Percentiles rank a stretch among this genome's conserved stretches.
phyloP scores from a whole-genome alignment of 345 rosid species.

The Bruguiera parviflora region DNA sequence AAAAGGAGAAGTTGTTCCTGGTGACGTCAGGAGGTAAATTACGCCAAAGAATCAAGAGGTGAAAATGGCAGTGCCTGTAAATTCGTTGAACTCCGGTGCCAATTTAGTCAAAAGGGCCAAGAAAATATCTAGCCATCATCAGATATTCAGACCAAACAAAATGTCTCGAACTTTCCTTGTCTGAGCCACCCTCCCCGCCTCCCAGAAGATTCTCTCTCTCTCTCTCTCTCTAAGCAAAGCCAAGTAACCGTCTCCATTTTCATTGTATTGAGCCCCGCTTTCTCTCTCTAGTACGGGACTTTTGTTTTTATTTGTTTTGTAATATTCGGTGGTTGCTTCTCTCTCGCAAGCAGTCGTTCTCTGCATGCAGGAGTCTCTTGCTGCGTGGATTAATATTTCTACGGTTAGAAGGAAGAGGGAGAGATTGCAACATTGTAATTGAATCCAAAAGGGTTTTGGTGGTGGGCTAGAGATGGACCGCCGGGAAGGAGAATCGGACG shows the following conservation, averaged over 20 bases:
- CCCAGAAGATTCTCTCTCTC: conserved; percentile 27
- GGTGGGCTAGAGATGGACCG: conserved; percentile 45
- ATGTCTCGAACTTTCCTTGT: conserved; percentile 51
- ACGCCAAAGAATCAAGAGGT: neutral
- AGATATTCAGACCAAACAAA: neutral
- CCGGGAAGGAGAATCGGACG: conserved; percentile 57
- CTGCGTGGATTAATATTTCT: neutral
- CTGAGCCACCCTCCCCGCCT: neutral
- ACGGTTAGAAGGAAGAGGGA: no score
- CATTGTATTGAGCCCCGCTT: no score
- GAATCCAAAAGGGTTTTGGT: neutral
- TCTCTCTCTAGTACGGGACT: neutral
- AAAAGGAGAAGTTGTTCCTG: neutral
- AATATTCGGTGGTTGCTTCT: no score
- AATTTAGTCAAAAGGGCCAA: neutral
- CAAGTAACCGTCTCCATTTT: neutral
- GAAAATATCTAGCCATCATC: conserved; percentile 40
- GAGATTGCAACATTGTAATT: no score
- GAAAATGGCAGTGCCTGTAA: conserved; percentile 39
- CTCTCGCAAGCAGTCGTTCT: neutral
- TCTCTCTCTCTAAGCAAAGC: neutral
- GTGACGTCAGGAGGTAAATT: neutral
- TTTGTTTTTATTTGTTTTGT: no score
- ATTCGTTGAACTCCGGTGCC: neutral
- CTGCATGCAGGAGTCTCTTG: neutral